Evolutionary conservation across 768 basidiomycete genomes (phyloP), one percentile per base, ranked within the genome.

Genomic region (Podaxis sp.): DNA sequence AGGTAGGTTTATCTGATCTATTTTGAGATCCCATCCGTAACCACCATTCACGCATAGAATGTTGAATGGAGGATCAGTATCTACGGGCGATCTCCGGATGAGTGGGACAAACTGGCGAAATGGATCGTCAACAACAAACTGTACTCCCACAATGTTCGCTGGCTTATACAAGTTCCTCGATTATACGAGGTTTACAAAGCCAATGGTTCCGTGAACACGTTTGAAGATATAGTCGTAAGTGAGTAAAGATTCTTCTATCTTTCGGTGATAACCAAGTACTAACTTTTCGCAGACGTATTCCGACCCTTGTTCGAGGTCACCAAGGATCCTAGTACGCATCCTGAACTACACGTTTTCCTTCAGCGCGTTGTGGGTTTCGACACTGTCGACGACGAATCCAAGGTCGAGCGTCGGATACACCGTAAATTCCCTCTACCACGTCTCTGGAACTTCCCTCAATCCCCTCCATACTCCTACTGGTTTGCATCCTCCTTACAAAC

Each of bases 101-200:
- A 99, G 76, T 99, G 97, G 97, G 97, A 98, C 79, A 98, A 98
- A 69, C 79, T 99, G 5, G 97, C 97, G 16, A 90, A 89, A 78
- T 99, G 97, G 97, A 87, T 99, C 60, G 86, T 97, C 70, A 82
- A 91, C 70, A 85, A 98, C 78, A 94, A 96, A 71, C 79, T 98
- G 4, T 91, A 82, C 72, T 98, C 95, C 2, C 95, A 98, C 73
- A 98, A 99, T 69, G 94, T 98, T 40, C 86, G 97, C 56, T 98
- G 97, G 97, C 85, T 98, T 60, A 90, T 99, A 64, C 97, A 98
- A 71, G 78, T 98, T 5, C 97, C 97, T 0, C 87, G 97, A 2
- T 71, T 99, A 61, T 99, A 99, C 76, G 89, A 96, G 65, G 85
- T 98, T 5, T 99, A 97, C 81, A 97, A 95, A 70, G 86, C 87